These are phyloP conservation scores for Penicillium verrucosum DNA, from an alignment of 2,329 filamentous ascomycete species.

Conservation along the genomic window DNA sequence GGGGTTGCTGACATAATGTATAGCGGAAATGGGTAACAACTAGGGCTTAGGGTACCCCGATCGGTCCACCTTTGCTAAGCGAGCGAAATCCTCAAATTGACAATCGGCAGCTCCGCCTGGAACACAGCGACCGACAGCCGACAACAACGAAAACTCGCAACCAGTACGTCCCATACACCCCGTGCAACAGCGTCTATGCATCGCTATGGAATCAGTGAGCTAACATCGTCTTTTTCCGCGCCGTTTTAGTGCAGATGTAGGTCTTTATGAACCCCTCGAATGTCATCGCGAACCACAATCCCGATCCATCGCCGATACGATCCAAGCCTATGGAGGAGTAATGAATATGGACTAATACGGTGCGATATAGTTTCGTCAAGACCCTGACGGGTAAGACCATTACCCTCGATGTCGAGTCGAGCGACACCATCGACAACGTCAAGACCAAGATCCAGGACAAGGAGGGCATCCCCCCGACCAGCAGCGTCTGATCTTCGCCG, in stretches of 20 bases:
- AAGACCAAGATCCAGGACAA: conserved; percentile 99
- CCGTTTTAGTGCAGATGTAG: conserved; percentile 81
- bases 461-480: conserved; percentile 98
- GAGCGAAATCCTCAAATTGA: conserved; percentile 42
- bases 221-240: conserved; percentile 46
- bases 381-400: conserved; percentile 99
- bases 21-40: conserved; percentile 14
- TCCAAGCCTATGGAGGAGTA: conserved; percentile 15
- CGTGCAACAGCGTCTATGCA: conserved; percentile 12
- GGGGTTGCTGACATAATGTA: conserved; percentile 16
- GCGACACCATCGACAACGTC: conserved; percentile 99
- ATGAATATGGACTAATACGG: conserved; percentile 25
- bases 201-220: conserved; percentile 28
- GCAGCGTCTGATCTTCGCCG: conserved; percentile 97
- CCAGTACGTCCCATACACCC: conserved; percentile 40
- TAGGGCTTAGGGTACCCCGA: conserved; percentile 42
- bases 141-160: conserved; percentile 47
- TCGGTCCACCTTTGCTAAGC: conserved; percentile 43
- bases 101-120: conserved; percentile 35
- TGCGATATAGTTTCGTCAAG: conserved; percentile 85
- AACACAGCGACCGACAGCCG: conserved; percentile 42
- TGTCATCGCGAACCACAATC: conserved; percentile 22
- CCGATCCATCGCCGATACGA: conserved; percentile 18
- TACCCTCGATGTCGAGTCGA: conserved; percentile 98
- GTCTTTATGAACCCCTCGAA: conserved; percentile 41